Evolutionary conservation across 768 basidiomycete species (phyloP), one percentile per base, ranked within the genome.

Genomic region (Mycena leptocephala): DNA sequence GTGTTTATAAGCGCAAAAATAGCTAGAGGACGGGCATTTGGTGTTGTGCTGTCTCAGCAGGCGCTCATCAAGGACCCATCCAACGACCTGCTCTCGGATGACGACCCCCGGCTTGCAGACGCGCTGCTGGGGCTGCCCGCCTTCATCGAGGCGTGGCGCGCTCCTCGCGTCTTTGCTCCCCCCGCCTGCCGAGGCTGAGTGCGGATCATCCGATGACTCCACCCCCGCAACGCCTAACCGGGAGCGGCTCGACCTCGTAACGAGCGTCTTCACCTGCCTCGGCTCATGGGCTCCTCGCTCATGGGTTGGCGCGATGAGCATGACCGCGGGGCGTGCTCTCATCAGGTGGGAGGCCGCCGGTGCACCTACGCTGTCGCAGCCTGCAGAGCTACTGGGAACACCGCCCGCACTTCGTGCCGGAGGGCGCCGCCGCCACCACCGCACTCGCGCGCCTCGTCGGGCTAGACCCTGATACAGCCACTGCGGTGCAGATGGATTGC

Each of bases 291-390:
- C n/a, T n/a, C n/a, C n/a, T n/a, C n/a, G n/a, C n/a, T n/a, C n/a
- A n/a, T 76, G 76, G 76, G 48, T 77, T n/a, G 58, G 37, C 48
- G 20, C 22, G 26, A 72, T 61, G 48, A 26, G 65, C 20, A 61
- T 76, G 32, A 63, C 58, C 10, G 63, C 70, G 16, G 81, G 80
- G 20, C 70, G 72, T 10, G 67, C 67, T n/a, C 72, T 82, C 63
- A 79, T 82, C 24, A 80, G 81, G 20, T 82, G 80, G 80, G 77
- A 72, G 18, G 81, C 62, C 32, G 79, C 80, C 1, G 79, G 73
- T 20, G 22, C 81, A 81, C 64, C 70, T 80, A 13, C 75, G 78
- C 14, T 81, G 80, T 59, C 63, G 74, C 56, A 74, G 77, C 33
- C 59, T 81, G 48, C 26, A 72, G 41, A 37, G 28, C 26, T 78